A percentile compares a stretch with the other conserved stretches of the same genome.
phyloP scores from a whole-genome alignment of 352 stramenopile genomes.

The Salisapilia sapeloensis region DNA sequence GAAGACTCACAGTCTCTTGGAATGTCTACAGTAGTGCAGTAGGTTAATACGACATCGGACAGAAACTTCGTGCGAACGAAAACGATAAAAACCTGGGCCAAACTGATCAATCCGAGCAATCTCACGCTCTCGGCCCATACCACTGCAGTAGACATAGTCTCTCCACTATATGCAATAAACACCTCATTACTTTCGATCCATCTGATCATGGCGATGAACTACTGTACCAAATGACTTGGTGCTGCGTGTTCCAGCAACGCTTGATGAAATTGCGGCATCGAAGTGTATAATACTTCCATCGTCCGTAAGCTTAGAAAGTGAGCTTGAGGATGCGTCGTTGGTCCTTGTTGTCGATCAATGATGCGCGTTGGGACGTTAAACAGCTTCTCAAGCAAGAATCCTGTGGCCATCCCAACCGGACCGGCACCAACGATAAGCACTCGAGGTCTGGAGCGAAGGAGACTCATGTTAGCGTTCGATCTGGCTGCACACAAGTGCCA shows the following conservation, averaged over 20 bases:
- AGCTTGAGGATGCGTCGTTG: conserved; percentile 83
- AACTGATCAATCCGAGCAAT: conserved; percentile 74
- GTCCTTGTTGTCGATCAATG: conserved; percentile 51
- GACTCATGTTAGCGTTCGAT: conserved; percentile 4
- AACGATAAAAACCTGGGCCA: conserved; percentile 21
- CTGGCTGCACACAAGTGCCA: too few relatives aligned
- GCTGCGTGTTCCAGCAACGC: conserved; percentile 35
- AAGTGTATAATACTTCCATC: conserved; percentile 83
- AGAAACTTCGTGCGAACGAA: not conserved
- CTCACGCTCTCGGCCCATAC: conserved; percentile 38
- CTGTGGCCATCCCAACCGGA: conserved; percentile 45
- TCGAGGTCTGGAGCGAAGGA: conserved; percentile 6
- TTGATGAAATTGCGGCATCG: conserved; percentile 64
- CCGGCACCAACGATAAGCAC: conserved; percentile 66
- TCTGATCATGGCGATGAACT: not conserved
- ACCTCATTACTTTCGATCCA: not conserved
- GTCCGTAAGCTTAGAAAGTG: conserved; percentile 91
- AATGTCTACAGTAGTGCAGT: conserved; percentile 12
- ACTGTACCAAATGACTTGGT: conserved; percentile 32
- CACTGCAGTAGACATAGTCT: conserved; percentile 74
- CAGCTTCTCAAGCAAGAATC: conserved; percentile 48
- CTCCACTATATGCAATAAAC: conserved; percentile 28
- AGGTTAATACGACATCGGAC: not conserved
- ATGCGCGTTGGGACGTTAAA: conserved; percentile 54
- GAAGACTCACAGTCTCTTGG: conserved; percentile 9